These are phyloP conservation scores for Kentomonas sorsogonicus DNA, from an alignment of 208 protist genomes.

Conservation along the genomic window DNA sequence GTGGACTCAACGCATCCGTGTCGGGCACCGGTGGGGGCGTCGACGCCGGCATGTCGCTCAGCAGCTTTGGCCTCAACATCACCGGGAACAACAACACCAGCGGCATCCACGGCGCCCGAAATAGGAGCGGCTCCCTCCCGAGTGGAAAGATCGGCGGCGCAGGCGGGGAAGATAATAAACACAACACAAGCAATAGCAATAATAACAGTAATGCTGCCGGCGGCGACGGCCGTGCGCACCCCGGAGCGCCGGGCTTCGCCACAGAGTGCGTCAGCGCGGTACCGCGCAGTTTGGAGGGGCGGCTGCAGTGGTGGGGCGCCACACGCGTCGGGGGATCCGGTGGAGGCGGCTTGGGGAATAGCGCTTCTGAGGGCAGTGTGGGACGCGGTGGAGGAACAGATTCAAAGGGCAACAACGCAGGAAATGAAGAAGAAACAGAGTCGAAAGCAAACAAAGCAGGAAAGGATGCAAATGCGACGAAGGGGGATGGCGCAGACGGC, in stretches of 20 bases:
- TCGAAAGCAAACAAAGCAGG: too few relatives aligned
- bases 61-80: not conserved
- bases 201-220: not conserved
- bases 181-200: not conserved
- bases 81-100: constrained; percentile 1
- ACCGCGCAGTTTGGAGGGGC: constrained; percentile 28
- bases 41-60: too few relatives aligned
- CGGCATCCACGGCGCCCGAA: constrained; percentile 8
- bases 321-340: not conserved
- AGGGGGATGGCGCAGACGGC: not conserved
- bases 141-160: not conserved
- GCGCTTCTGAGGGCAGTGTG: too few relatives aligned
- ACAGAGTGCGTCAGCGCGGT: constrained; percentile 35
- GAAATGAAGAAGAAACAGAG: too few relatives aligned
- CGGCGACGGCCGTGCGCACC: not conserved
- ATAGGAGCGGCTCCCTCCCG: too few relatives aligned
- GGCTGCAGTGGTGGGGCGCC: constrained; percentile 21
- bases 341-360: not conserved
- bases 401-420: too few relatives aligned
- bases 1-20: too few relatives aligned
- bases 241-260: too few relatives aligned
- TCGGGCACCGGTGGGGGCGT: too few relatives aligned
- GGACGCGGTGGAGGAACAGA: too few relatives aligned
- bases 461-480: not conserved
- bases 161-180: not conserved